Percentiles rank a stretch among this genome's conserved stretches.
Evolutionary conservation across 2,329 filamentous ascomycete species (phyloP).

Genomic region (Fusarium sp.): DNA sequence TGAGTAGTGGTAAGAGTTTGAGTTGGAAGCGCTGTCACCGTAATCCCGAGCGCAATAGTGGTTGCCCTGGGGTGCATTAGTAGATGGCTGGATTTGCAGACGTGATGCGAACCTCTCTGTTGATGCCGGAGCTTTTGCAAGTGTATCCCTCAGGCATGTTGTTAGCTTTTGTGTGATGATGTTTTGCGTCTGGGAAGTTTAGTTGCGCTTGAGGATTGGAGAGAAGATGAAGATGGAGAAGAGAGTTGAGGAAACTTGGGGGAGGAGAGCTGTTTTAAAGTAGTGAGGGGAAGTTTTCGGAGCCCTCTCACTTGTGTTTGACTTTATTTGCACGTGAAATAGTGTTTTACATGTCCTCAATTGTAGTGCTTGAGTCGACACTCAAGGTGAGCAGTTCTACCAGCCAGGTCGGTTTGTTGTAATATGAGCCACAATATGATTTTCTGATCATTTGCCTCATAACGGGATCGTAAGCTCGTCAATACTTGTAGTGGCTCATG

Average conservation of each 20-base stretch:
- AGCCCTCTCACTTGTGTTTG: no score
- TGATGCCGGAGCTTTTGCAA: conserved; percentile 66
- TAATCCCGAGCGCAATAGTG: conserved; percentile 73
- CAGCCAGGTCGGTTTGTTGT: no score
- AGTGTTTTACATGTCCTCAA: no score
- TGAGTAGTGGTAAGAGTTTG: conserved; percentile 73
- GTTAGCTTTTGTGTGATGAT: background rate
- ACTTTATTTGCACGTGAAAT: no score
- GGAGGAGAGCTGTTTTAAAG: no score
- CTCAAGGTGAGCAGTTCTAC: no score
- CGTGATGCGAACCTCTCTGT: conserved; percentile 62
- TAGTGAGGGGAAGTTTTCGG: no score
- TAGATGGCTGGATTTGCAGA: background rate
- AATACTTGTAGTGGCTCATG: no score
- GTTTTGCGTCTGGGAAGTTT: background rate
- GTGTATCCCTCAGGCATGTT: conserved; percentile 46
- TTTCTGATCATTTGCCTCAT: no score
- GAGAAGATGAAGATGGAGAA: background rate
- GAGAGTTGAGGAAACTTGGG: background rate
- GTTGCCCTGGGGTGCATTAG: conserved; percentile 63
- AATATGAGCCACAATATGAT: no score
- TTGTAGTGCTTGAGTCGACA: no score
- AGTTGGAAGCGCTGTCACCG: conserved; percentile 62
- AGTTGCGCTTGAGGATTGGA: background rate
- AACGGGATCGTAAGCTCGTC: no score